Evolutionary conservation across 306 rosid genomes (phyloP).

Genomic region (Sophora flavescens): DNA sequence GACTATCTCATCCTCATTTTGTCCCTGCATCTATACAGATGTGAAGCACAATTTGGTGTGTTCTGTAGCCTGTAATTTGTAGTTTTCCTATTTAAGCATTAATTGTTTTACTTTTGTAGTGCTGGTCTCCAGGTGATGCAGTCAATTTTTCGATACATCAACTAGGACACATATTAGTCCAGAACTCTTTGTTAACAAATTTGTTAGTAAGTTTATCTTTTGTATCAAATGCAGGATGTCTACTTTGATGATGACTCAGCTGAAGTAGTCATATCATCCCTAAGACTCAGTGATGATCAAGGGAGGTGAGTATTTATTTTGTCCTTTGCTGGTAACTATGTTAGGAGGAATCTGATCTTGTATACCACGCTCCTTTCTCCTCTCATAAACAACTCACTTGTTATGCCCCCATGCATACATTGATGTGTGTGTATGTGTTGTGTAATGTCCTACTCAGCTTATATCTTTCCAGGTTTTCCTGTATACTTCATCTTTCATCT

Average conservation of each 20-base stretch:
- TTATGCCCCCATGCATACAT: neutral
- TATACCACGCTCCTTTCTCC: neutral
- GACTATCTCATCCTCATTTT: conserved; percentile 13
- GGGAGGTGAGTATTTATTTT: conserved; percentile 79
- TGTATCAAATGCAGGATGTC: conserved; percentile 69
- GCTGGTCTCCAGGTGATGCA: neutral
- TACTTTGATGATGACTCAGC: conserved; percentile 98
- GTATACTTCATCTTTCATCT: conserved; percentile 20
- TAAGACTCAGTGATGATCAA: conserved; percentile 94
- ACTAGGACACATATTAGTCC: neutral
- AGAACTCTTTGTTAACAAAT: neutral
- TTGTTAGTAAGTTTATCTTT: conserved; percentile 11
- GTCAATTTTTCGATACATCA: neutral
- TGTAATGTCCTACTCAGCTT: conserved; percentile 5
- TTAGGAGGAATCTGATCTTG: conserved; percentile 18
- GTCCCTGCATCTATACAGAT: conserved; percentile 28
- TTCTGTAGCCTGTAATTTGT: conserved; percentile 16
- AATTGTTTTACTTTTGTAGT: conserved; percentile 8
- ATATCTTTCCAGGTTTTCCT: neutral
- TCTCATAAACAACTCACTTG: neutral
- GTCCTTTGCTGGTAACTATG: conserved; percentile 2
- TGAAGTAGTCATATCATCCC: conserved; percentile 94
- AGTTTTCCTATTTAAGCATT: conserved; percentile 24
- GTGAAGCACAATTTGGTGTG: conserved; percentile 27
- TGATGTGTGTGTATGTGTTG: neutral